Conservation (phyloP, 225 moss, liverwort and hornwort species). For the Asterella californica region DNA sequence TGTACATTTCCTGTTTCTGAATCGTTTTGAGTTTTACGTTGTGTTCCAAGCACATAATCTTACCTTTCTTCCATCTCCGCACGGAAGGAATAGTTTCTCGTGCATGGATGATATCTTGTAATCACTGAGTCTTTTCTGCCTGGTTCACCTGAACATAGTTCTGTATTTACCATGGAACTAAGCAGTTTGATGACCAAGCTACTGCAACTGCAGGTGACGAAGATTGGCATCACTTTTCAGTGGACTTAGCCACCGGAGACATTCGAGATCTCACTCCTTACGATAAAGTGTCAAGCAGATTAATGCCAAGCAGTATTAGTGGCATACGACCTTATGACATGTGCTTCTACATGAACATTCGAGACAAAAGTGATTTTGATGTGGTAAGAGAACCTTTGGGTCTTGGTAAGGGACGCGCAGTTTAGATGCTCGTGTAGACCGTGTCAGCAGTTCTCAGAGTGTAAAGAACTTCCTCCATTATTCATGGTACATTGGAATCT, state of each 20-base stretch:
- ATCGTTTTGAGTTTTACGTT: not conserved
- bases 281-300: slow-evolving; percentile 53
- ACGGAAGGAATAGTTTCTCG: not conserved
- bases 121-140: not conserved
- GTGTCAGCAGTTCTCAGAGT: not conserved
- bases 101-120: not conserved
- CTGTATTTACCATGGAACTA: not conserved
- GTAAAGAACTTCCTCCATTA: too few species aligned
- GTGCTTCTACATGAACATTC: slow-evolving; percentile 62
- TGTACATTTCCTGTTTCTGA: not conserved
- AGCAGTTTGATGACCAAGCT: not conserved
- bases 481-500: not conserved
- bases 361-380: slow-evolving; percentile 69
- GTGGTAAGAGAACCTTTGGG: slow-evolving; percentile 43
- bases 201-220: slow-evolving; percentile 54
- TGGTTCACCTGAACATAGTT: not conserved
- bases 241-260: slow-evolving; percentile 54
- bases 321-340: slow-evolving; percentile 68
- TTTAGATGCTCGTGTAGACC: not conserved
- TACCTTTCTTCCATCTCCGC: not conserved
- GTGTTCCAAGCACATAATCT: not conserved
- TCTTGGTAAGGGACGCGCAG: not conserved
- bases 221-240: slow-evolving; percentile 51
- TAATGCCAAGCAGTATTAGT: slow-evolving; percentile 76
- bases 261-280: slow-evolving; percentile 56